phyloP scores from a whole-genome alignment of 2,329 filamentous ascomycete genomes.

The Penicillium psychrosexuale region DNA sequence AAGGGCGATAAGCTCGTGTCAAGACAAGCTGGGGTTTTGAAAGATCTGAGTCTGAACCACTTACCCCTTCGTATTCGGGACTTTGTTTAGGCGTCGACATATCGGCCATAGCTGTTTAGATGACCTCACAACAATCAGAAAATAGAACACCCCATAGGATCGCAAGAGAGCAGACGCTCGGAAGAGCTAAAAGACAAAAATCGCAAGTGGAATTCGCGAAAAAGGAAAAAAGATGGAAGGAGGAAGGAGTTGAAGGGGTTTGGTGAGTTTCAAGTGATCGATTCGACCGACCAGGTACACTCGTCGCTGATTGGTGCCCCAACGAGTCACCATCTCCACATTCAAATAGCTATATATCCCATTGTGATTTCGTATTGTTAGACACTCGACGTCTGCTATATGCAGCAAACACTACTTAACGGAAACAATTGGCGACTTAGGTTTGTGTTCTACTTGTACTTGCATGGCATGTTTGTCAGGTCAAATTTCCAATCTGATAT shows the following conservation, averaged over 20 bases:
- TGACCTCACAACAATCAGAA: slow-evolving; percentile 18
- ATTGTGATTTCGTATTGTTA: too few relatives aligned
- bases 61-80: slow-evolving; percentile 45
- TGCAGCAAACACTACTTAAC: too few relatives aligned
- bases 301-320: slow-evolving; percentile 20
- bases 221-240: slow-evolving; percentile 2
- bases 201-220: background rate
- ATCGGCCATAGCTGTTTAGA: slow-evolving; percentile 19
- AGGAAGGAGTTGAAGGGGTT: slow-evolving; percentile 16
- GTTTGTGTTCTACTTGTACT: too few relatives aligned
- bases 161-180: slow-evolving; percentile 7
- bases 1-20: slow-evolving; percentile 8
- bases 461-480: too few relatives aligned
- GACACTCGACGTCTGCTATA: background rate
- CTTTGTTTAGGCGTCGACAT: slow-evolving; percentile 42
- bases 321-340: too few relatives aligned
- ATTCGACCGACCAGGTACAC: slow-evolving; percentile 20
- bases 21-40: slow-evolving; percentile 4
- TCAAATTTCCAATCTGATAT: too few relatives aligned
- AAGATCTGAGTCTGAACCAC: slow-evolving; percentile 12
- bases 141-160: slow-evolving; percentile 18
- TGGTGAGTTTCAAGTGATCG: slow-evolving; percentile 18
- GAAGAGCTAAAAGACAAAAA: background rate
- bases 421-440: too few relatives aligned
- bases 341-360: too few relatives aligned